Evolutionary conservation across 768 basidiomycete species (phyloP), one percentile per base, ranked within the genome.

Genomic region (Cytidiella melzeri): DNA sequence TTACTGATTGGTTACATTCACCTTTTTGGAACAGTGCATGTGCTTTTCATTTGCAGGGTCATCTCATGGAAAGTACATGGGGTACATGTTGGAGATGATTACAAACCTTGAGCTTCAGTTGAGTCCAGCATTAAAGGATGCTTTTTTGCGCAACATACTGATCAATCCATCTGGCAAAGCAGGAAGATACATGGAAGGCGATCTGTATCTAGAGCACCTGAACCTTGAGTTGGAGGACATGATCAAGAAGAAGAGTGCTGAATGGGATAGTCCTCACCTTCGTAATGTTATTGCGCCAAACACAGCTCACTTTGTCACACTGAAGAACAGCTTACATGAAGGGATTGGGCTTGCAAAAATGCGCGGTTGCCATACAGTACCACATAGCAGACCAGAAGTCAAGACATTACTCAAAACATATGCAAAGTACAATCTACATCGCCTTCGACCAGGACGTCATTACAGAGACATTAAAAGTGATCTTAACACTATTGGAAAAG

Each of bases 31-130:
- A 10, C 20, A 45, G 44, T 10, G 11, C 27, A 64, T 66, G 58
- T 28, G 64, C 0, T 64, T 70, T 55, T 61, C 61, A 0, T 71
- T 70, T 52, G 59, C 64, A 1, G 68, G 69, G 1, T 69, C 67
- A 0, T 50, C 41, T 3, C 67, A 70, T 46, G 25, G 55, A 20
- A 65, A 66, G 42, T 71, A 71, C 45, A 53, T 52, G 1, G 44
- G 44, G 6, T 71, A 70, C 50, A 52, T 66, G 0, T 64, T 71
- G 19, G 67, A 69, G 48, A 59, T 60, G 40, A 58, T 68, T 23
- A 42, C 42, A 7, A 49, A 50, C 26, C 53, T 71, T 3, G 67
- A 71, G 45, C 51, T 66, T 1, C 67, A 69, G 43, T 66, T 60
- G 0, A 62, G 44, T 10, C 24, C 34, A 3, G 57, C 47, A 10